Base-by-base conservation (phyloP, 129 eudicot genomes). In the Escallonia rubra region DNA sequence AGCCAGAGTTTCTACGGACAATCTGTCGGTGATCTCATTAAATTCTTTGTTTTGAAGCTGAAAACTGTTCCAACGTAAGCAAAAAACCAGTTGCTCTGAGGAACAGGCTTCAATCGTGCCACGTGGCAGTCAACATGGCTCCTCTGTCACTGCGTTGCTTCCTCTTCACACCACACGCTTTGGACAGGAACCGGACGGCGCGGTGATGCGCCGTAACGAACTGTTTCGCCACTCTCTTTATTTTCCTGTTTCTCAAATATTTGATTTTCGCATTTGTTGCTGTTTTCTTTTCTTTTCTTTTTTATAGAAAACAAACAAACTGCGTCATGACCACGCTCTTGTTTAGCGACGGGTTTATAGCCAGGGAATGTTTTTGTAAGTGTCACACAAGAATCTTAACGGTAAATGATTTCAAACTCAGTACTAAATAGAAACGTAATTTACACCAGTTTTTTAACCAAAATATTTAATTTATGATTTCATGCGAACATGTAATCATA, bases 121-220 rank as follows among this genome's bases (percentile, higher is more conserved):
- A 50, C 55, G 55, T 50, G 55, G 9, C 10, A 50, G 10, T 50
- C 55, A 50, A 50, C 10, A n/a, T 50, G 55, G 55, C 13, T 8
- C 55, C 50, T 46, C 50, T 46, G 50, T 50, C 55, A 8, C 55
- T 50, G 55, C 55, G 4, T 50, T 50, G 10, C 55, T 60, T 60
- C 46, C 64, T 60, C 64, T 6, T 66, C 70, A 66, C 13, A 66
- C 23, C 70, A 66, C 70, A 66, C 70, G 70, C 70, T 49, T 66
- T 52, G 23, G 70, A 66, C 70, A 66, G 45, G 43, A 49, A 66
- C 60, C 70, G 59, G 70, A 51, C 70, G 59, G 70, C 70, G 59
- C 59, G 70, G 70, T 49, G 43, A 49, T 50, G 45, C 69, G 58
- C 40, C 40, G 60, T n/a, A 53, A 67, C 61, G 43, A 6, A 67